These are phyloP conservation scores for Mallotus japonicus DNA, from an alignment of 441 rosid genomes.

Conservation along the genomic window DNA sequence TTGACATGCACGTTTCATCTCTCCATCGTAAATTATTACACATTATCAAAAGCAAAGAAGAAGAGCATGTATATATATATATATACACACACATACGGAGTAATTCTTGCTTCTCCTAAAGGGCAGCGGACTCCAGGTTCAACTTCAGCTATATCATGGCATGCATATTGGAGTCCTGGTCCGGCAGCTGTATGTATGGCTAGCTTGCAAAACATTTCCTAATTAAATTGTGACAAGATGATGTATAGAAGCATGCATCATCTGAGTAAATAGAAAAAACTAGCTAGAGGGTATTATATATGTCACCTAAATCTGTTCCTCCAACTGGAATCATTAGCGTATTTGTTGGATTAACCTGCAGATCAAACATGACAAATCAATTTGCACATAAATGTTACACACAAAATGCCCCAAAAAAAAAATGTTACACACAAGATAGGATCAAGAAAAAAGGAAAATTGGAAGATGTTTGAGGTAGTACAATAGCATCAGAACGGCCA, in stretches of 20 bases:
- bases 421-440: too few species aligned
- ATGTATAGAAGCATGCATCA: background rate
- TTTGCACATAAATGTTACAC: too few species aligned
- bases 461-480: too few species aligned
- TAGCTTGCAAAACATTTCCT: conserved; percentile 20
- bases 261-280: background rate
- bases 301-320: conserved; percentile 27
- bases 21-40: too few species aligned
- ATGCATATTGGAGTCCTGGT: conserved; percentile 68
- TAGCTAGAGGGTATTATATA: too few species aligned
- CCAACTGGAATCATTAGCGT: conserved; percentile 84
- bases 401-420: too few species aligned
- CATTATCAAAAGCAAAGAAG: too few species aligned
- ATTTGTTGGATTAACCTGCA: conserved; percentile 77
- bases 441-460: too few species aligned
- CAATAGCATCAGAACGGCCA: too few species aligned
- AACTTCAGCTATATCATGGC: conserved; percentile 72
- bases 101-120: conserved; percentile 80
- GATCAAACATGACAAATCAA: background rate
- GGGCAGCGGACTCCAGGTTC: conserved; percentile 73
- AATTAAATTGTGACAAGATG: background rate
- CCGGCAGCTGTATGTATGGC: conserved; percentile 94
- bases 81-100: conserved; percentile 37
- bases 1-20: background rate
- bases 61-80: too few species aligned